Percentiles rank a stretch among this genome's conserved stretches.
Conservation (phyloP, 768 basidiomycete genomes). For the Boletus sp. region DNA sequence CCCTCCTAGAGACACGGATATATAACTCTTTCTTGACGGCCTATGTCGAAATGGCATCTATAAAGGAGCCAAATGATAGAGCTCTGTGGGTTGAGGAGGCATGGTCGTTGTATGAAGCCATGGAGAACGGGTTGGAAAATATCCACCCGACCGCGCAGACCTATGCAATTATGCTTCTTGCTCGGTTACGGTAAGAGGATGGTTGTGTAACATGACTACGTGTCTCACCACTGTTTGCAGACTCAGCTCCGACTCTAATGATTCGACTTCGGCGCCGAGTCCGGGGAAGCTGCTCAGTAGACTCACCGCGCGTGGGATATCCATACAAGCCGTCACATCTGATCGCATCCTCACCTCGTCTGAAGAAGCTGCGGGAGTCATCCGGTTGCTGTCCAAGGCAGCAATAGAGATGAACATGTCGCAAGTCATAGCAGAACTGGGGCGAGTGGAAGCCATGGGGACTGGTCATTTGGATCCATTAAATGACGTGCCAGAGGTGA, state of each 20-base stretch:
- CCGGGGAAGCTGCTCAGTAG: slow-evolving; percentile 39
- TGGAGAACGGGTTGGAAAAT: slow-evolving; percentile 49
- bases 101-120: slow-evolving; percentile 54
- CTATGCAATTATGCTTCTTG: slow-evolving; percentile 66
- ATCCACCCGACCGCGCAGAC: slow-evolving; percentile 53
- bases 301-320: slow-evolving; percentile 48
- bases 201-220: not conserved
- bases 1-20: slow-evolving; percentile 43
- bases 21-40: slow-evolving; percentile 69
- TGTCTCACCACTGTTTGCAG: slow-evolving; percentile 28
- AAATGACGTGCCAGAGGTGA: slow-evolving; percentile 54
- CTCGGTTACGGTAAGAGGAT: slow-evolving; percentile 48
- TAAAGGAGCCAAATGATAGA: slow-evolving; percentile 42
- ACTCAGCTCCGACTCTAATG: slow-evolving; percentile 35
- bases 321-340: slow-evolving; percentile 50
- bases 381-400: slow-evolving; percentile 54
- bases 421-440: slow-evolving; percentile 52
- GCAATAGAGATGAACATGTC: slow-evolving; percentile 55
- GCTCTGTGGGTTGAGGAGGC: slow-evolving; percentile 61
- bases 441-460: slow-evolving; percentile 49
- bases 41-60: slow-evolving; percentile 55
- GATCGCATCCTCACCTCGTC: slow-evolving; percentile 54
- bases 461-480: slow-evolving; percentile 40
- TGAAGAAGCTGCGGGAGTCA: slow-evolving; percentile 52
- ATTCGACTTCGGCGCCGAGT: slow-evolving; percentile 12